Evolutionary conservation across 805 yeast genomes (phyloP).

Genomic region (Cyberlindnera mrakii): DNA sequence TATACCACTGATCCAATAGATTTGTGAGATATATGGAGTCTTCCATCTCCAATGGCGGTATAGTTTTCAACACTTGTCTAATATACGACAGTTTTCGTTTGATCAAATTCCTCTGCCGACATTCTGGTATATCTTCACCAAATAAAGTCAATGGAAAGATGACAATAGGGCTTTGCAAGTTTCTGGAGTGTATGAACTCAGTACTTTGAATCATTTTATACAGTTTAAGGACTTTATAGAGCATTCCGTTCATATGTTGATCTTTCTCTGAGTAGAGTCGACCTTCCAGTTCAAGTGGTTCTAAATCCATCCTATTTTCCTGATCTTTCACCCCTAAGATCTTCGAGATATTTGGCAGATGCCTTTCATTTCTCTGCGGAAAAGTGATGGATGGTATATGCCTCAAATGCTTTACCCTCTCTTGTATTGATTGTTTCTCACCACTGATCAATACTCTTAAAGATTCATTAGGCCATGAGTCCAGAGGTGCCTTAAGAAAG

Average conservation of each 20-base stretch:
- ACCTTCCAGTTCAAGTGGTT: slow-evolving; percentile 4
- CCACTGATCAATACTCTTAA: slow-evolving; percentile 5
- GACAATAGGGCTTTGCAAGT: slow-evolving; percentile 11
- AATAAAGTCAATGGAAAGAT: slow-evolving; percentile 14
- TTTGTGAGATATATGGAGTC: slow-evolving; percentile 13
- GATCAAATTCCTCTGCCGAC: slow-evolving; percentile 16
- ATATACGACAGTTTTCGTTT: slow-evolving; percentile 18
- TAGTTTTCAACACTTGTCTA: slow-evolving; percentile 6
- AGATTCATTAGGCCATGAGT: slow-evolving; percentile 20
- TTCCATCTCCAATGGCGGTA: slow-evolving; percentile 18
- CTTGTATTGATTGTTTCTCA: slow-evolving; percentile 7
- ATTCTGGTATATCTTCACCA: slow-evolving; percentile 18
- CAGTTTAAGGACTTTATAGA: slow-evolving; percentile 15
- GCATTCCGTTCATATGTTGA: slow-evolving; percentile 9
- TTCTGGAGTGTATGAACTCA: slow-evolving; percentile 14
- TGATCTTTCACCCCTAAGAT: background rate
- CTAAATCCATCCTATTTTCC: background rate
- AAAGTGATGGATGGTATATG: slow-evolving; percentile 4
- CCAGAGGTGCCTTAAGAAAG: slow-evolving; percentile 16
- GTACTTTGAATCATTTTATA: slow-evolving; percentile 12
- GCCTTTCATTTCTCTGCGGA: slow-evolving; percentile 10
- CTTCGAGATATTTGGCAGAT: slow-evolving; percentile 7
- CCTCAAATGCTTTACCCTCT: slow-evolving; percentile 3
- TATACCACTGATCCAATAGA: slow-evolving; percentile 10
- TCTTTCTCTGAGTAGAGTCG: slow-evolving; percentile 3